Base-by-base conservation (phyloP, 768 basidiomycete genomes). In the Coprinellus micaceus region DNA sequence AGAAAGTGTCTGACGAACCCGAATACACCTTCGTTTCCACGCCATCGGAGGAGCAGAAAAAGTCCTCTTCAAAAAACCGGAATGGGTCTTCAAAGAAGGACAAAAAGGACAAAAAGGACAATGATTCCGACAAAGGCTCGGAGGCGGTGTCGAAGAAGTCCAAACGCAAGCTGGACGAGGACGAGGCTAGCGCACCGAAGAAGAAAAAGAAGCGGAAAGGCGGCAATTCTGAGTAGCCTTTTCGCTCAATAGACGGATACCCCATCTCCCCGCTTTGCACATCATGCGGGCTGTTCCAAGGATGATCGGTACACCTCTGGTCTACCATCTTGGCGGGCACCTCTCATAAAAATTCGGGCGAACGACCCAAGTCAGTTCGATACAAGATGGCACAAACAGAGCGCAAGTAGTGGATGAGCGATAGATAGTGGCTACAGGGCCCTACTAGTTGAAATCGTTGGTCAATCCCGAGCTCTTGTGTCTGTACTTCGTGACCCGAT, bases 131-230 rank as follows among this genome's bases (percentile, higher is more conserved):
- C 47, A 64, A 61, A 53, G 22, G 36, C 36, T 4, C 30, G 5
- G 19, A 51, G 56, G 50, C 45, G 49, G 36, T 39, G 21, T 21
- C 30, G 49, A 59, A 58, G 58, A 55, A 61, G 47, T 40, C n/a
- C 9, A 51, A 46, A 40, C 46, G 43, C 17, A 58, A 61, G 56
- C 59, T 64, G 57, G 61, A 60, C 13, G 44, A 62, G 58, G 59
- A 58, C 49, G 52, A 53, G 53, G 28, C 15, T 11, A 5, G 26
- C 13, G 26, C 47, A 4, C 47, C 47, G 26, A 53, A 54, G 49
- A 62, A 55, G 33, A 46, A 47, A 33, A 54, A 61, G 47, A 47
- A 15, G 21, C 45, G 41, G 36, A 49, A 52, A 28, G 46, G 47
- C 51, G 41, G 41, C 17, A 17, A 37, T 37, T 37, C 36, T 9